Conservation (phyloP, 768 basidiomycete genomes). For the Leccinum boreale region DNA sequence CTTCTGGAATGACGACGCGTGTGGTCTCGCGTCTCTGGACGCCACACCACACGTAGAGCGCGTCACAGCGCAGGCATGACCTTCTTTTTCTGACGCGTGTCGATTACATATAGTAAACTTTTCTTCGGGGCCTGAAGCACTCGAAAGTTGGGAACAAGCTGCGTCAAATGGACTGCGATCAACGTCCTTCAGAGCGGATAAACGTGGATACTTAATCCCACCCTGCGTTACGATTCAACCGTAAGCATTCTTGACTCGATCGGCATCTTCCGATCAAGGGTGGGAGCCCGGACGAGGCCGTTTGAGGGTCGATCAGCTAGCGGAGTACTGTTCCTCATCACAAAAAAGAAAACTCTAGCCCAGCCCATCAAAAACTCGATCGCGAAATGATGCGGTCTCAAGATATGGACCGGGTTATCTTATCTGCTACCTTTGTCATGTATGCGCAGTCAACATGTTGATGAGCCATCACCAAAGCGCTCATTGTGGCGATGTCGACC, state of each 20-base stretch:
- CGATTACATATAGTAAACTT: neutral
- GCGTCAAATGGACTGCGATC: neutral
- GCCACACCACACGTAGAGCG: neutral
- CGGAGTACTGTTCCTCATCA: neutral
- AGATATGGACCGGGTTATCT: neutral
- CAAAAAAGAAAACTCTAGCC: neutral
- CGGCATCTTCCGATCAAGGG: neutral
- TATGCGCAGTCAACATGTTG: neutral
- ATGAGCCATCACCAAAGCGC: neutral
- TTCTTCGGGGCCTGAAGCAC: neutral
- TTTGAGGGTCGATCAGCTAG: neutral
- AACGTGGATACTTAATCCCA: neutral
- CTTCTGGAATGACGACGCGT: slow-evolving; percentile 6
- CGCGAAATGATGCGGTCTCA: neutral
- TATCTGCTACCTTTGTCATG: neutral
- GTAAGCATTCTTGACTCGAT: neutral
- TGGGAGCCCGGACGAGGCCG: neutral
- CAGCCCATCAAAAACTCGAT: neutral
- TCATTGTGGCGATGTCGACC: neutral
- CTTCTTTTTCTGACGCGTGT: neutral
- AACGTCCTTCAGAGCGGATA: neutral
- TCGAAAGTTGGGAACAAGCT: neutral
- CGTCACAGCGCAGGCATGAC: neutral
- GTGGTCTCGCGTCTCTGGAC: neutral
- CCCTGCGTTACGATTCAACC: no score